phyloP scores from a whole-genome alignment of 78 protist species.

The Dictyostelium intermedium region DNA sequence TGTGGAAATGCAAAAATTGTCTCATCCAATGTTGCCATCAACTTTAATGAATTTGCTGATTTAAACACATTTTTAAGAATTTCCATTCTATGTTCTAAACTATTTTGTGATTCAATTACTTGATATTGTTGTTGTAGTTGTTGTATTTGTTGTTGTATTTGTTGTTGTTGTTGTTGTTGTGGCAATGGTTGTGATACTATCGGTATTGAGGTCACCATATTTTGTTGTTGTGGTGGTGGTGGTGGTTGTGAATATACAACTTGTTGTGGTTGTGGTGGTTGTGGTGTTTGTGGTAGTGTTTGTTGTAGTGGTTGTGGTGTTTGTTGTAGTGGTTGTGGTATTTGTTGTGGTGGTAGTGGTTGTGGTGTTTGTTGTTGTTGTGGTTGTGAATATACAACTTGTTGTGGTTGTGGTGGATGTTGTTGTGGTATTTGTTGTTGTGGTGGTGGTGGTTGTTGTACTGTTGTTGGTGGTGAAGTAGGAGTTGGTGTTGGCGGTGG shows the following conservation, averaged over 20 bases:
- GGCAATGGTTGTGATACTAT: neutral
- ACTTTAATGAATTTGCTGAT: neutral
- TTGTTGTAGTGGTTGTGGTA: neutral
- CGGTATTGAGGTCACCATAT: neutral
- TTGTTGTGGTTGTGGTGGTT: neutral
- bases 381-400: neutral
- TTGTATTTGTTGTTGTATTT: neutral
- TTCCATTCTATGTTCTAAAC: neutral
- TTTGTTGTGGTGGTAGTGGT: neutral
- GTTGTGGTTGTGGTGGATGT: neutral
- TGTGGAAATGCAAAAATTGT: neutral
- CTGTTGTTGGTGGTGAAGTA: neutral
- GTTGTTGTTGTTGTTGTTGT: neutral
- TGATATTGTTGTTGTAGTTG: neutral
- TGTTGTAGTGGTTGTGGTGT: neutral
- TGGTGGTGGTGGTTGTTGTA: neutral
- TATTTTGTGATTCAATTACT: neutral
- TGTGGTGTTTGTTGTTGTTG: neutral
- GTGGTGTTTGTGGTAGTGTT: neutral
- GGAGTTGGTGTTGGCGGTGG: neutral
- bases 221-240: neutral
- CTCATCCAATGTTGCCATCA: neutral
- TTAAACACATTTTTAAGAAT: neutral
- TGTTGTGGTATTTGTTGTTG: neutral
- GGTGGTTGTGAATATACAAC: too few relatives aligned